phyloP scores from a whole-genome alignment of 805 yeast genomes.

The Ogataea ramenticola region DNA sequence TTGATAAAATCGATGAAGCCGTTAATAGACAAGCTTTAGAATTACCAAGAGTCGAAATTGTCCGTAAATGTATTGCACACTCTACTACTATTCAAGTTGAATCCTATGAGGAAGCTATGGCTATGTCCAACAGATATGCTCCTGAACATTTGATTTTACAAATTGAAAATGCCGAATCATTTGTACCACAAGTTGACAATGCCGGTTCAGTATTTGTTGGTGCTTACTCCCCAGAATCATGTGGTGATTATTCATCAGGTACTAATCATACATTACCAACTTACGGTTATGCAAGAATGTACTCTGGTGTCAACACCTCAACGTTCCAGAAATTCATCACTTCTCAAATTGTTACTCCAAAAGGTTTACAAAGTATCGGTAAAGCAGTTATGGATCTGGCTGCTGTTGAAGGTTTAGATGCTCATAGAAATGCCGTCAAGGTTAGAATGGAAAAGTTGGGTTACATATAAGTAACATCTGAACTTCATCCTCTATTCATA shows the following conservation, averaged over 20 bases:
- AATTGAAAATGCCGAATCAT: constrained; percentile 67
- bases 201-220: constrained; percentile 98
- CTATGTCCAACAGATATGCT: constrained; percentile 85
- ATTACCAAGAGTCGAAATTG: constrained; percentile 89
- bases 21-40: constrained; percentile 75
- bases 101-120: constrained; percentile 71
- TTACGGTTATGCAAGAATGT: constrained; percentile 96
- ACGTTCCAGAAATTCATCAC: constrained; percentile 95
- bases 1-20: constrained; percentile 70
- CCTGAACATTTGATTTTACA: constrained; percentile 97
- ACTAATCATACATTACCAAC: constrained; percentile 98
- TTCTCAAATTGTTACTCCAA: constrained; percentile 79
- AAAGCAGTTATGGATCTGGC: constrained; percentile 94
- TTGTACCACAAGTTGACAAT: constrained; percentile 69
- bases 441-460: constrained; percentile 85
- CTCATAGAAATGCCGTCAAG: constrained; percentile 94
- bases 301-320: constrained; percentile 93
- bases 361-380: constrained; percentile 87
- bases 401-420: constrained; percentile 93
- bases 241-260: constrained; percentile 98
- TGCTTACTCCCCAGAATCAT: constrained; percentile 91
- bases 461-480: constrained; percentile 5
- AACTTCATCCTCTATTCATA: background rate
- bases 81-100: constrained; percentile 72
- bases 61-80: constrained; percentile 86